A percentile compares a stretch with the other conserved stretches of the same genome.
phyloP scores from a whole-genome alignment of 1,139 yeast genomes.

The Blastobotrys serpentis region DNA sequence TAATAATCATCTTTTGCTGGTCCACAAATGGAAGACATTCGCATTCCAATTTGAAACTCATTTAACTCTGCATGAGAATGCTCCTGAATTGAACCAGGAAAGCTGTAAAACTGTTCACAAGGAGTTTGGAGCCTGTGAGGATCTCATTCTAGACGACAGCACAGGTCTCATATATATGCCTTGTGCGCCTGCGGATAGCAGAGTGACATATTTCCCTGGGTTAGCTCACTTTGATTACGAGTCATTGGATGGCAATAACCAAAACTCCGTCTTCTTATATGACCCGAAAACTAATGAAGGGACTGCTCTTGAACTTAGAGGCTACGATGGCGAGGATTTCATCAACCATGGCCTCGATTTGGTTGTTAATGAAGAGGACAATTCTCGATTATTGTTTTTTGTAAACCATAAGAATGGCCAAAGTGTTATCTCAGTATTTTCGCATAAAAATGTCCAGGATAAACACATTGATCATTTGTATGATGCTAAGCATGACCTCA shows the following conservation, averaged over 20 bases:
- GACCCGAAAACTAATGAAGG: slow-evolving; percentile 11
- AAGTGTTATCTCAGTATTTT: slow-evolving; percentile 23
- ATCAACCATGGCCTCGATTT: slow-evolving; percentile 24
- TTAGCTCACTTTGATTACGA: slow-evolving; percentile 2
- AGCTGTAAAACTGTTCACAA: slow-evolving; percentile 8
- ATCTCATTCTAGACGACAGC: background rate
- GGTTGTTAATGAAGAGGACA: slow-evolving; percentile 10
- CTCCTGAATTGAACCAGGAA: slow-evolving; percentile 1
- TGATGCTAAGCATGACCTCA: slow-evolving; percentile 17
- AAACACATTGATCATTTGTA: slow-evolving; percentile 15
- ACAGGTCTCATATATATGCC: slow-evolving; percentile 9
- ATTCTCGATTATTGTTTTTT: slow-evolving; percentile 18
- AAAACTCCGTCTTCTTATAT: slow-evolving; percentile 9
- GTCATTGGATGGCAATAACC: slow-evolving; percentile 11
- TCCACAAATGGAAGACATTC: slow-evolving; percentile 3
- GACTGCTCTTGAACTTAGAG: slow-evolving; percentile 12
- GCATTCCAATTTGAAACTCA: background rate
- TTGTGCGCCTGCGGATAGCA: background rate
- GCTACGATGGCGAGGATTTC: slow-evolving; percentile 16
- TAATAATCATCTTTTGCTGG: background rate
- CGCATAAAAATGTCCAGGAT: slow-evolving; percentile 18
- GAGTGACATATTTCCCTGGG: slow-evolving; percentile 10
- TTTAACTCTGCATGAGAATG: background rate
- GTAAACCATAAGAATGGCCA: slow-evolving; percentile 24
- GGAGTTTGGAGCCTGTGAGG: slow-evolving; percentile 13